Evolutionary conservation across 352 stramenopile species (phyloP), one percentile per base, ranked within the genome.

Genomic region (Globisporangium camurandrum): DNA sequence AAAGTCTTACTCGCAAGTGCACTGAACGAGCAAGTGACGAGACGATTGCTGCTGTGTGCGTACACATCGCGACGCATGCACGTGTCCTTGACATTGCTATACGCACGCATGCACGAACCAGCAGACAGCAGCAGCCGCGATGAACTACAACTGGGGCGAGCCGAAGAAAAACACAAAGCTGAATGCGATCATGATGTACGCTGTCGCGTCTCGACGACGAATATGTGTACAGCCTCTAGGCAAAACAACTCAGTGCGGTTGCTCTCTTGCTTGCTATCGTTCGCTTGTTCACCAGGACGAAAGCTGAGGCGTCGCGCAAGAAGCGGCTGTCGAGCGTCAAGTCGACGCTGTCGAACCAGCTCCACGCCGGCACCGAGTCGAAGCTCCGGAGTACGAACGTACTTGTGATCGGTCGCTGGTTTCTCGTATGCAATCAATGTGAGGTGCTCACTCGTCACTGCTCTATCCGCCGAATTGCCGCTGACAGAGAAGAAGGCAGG

Each of bases 111-210:
- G n/a, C n/a, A n/a, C n/a, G n/a, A n/a, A n/a, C n/a, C n/a, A n/a
- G n/a, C 54, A 54, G 17, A 38, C 19, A 38, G 19, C 14, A 41
- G 27, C 38, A 26, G 4, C 11, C 14, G 42, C 7, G 5, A 89
- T 89, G 78, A 68, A 86, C 26, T 93, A 80, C 68, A 93, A 93
- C 68, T 93, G 81, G 81, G 68, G 67, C 19, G 78, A 90, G 38
- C 81, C 78, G 27, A 81, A 77, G 63, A 88, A 89, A 56, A 93
- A 89, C 64, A 85, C 75, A 46, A 62, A 71, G 43, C 54, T 90
- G 4, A 71, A 68, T 31, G 70, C 68, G 1, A 71, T 81, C 38
- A 86, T 93, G 68, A 90, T 93, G 81, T 93, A 31, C 28, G 71
- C 71, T 20, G 4, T 30, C 17, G 27, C 28, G 23, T 38, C 16